Base-by-base conservation (phyloP, 169 alveolate genomes). In the Theileria equi region DNA sequence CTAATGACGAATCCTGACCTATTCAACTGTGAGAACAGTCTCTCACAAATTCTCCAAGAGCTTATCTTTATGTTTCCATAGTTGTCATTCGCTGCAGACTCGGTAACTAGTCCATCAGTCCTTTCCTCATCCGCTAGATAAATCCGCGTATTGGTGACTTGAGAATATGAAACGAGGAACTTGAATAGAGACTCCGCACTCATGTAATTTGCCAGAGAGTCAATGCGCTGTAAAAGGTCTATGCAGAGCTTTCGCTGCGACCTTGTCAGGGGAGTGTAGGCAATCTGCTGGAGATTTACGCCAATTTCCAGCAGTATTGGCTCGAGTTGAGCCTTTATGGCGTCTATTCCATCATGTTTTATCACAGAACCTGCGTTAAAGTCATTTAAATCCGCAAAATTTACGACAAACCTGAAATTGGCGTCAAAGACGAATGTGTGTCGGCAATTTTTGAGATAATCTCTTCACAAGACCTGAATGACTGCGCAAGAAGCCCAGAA, bases 21-120 rank as follows among this genome's bases (percentile, higher is more conserved):
- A 16, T 74, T 58, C 71, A 74, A 17, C 17, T 57, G 47, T 0
- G 31, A 11, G 61, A 74, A 74, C 62, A 74, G 50, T 5, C 45
- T 32, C 34, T 65, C 73, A 23, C 38, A 74, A 6, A 59, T 6
- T 13, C 23, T 60, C 3, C 31, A 8, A 41, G 66, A 55, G 11
- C 64, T 25, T 35, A 59, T n/a, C 45, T 74, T 74, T 32, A 74
- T 23, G 49, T 47, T 67, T 50, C 13, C 13, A 13, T 13, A 38
- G n/a, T 13, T 13, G n/a, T 13, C 45, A 38, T 38, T 38, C 13
- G 19, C 13, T 38, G 13, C n/a, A 38, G 45, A 38, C n/a, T 38
- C n/a, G n/a, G n/a, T 38, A 54, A 31, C 19, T 31, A 36, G 34
- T 28, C 13, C 38, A 5, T 11, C 32, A 23, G 5, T 13, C 21